Evolutionary conservation across 257 asterid species (phyloP), one percentile per base, ranked within the genome.

Genomic region (Verbena officinalis): DNA sequence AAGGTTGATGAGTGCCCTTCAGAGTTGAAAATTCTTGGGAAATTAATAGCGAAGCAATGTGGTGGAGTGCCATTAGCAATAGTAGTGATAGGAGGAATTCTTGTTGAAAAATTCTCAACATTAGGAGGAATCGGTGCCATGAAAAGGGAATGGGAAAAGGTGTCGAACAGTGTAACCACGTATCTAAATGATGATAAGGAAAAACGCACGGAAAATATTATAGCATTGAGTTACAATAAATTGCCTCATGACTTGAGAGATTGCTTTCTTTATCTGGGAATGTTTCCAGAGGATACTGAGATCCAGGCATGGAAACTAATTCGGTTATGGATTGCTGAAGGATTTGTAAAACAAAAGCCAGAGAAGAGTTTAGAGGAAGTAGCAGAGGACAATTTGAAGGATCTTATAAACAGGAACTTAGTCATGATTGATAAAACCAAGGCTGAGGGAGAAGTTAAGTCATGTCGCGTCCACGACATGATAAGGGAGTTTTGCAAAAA

Each of bases 311-410:
- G 80, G 80, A 77, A 62, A 31, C 43, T 84, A 56, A 58, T 46
- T 3, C 63, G 68, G 0, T 38, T 84, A 62, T 81, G 91, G 91
- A 77, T 84, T 0, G 86, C 91, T 0, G 84, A 82, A 72, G 88
- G 91, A 7, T 84, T 84, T 63, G 55, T 84, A 13, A 65, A 45
- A 31, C 53, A 42, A 1, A 54, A 62, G 19, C 22, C 0, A 21
- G 44, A 21, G 45, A n/a, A 57, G 51, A 73, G 75, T 45, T 38
- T 81, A 48, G 86, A 84, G 75, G 74, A 55, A 43, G 49, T 46
- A n/a, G 88, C 91, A 0, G 79, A 77, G 60, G 80, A 53, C 8
- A 68, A 67, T 65, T 20, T 84, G 59, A 62, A 68, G 53, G 88
- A 79, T 4, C 78, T 84, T n/a, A n/a, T n/a, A n/a, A n/a, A n/a